Conservation (phyloP, 202 grass and related monocot species). For the Schoenoplectus tabernaemontani region DNA sequence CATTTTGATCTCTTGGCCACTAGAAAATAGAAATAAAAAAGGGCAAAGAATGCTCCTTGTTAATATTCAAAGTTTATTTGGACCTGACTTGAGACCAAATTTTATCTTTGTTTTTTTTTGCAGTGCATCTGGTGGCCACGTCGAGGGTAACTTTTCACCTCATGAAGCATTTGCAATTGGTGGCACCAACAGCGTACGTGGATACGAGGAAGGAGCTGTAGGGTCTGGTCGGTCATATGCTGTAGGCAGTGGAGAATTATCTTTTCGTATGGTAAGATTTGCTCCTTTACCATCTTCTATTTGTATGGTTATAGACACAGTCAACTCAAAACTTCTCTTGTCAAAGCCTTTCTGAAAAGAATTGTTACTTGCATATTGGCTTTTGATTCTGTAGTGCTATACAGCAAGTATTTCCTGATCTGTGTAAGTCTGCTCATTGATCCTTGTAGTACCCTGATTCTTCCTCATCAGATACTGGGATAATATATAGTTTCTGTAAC, state of each 20-base stretch:
- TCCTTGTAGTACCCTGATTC: neutral
- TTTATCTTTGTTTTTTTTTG: constrained; percentile 21
- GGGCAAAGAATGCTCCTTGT: neutral
- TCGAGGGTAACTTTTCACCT: constrained; percentile 82
- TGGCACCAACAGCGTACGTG: constrained; percentile 92
- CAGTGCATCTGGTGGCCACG: constrained; percentile 81
- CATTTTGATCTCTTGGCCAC: neutral
- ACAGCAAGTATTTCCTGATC: constrained; percentile 10
- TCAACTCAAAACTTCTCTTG: neutral
- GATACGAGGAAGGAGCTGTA: constrained; percentile 89
- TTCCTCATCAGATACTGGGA: no score
- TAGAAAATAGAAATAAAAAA: neutral
- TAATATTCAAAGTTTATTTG: neutral
- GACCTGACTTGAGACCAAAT: constrained; percentile 6
- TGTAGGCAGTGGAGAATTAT: constrained; percentile 81
- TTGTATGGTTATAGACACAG: neutral
- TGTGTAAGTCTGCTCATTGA: neutral
- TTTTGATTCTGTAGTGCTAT: neutral
- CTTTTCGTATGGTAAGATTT: constrained; percentile 58
- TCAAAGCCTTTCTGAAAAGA: neutral
- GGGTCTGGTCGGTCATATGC: constrained; percentile 68
- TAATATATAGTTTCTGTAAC: neutral
- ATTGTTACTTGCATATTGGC: neutral
- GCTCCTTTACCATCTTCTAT: neutral
- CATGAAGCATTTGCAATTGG: constrained; percentile 95